Base-by-base conservation (phyloP, 768 basidiomycete genomes). In the Boletus subcaerulescens region DNA sequence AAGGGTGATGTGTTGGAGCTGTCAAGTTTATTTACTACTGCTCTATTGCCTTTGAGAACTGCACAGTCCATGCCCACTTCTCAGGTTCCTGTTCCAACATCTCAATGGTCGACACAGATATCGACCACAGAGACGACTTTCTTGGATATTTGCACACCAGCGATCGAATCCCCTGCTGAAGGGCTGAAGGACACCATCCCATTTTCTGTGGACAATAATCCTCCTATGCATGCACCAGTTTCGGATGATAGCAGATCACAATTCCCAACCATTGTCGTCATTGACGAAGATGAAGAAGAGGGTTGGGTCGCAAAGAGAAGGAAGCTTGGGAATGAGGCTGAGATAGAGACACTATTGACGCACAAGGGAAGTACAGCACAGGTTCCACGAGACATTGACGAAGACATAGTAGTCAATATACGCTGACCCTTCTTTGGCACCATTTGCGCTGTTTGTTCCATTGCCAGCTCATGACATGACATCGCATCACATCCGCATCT, bases 201-300 rank as follows among this genome's bases (percentile, higher is more conserved):
- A 24, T 49, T 48, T 24, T 47, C 53, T 45, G 57, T 65, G 47
- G 49, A 61, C 33, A 61, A 52, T 13, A 60, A 55, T 24, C 62
- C 72, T 8, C 64, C 72, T 13, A 67, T 68, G 0, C 70, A 74
- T 50, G 71, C 70, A 5, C 72, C 74, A 60, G 66, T 73, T 60
- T 55, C 20, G 39, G 60, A 36, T 47, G 39, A 35, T 15, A 45
- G 24, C 48, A 67, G 64, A 38, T 74, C 59, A 53, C 76, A n/a
- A 75, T 76, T 17, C 78, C 81, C 85, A 17, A 79, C 85, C 33
- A 73, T 87, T 39, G 72, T 84, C 43, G 74, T 85, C 31, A 86
- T 73, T 36, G 74, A 87, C 17, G 85, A 86, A 50, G 79, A 79
- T 24, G 57, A 61, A 31, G 77, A 80, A 39, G 77, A 82, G 43